A percentile compares a stretch with the other conserved stretches of the same genome.
phyloP scores from a whole-genome alignment of 1,284 basidiomycete genomes.

The Quambalaria eucalypti region DNA sequence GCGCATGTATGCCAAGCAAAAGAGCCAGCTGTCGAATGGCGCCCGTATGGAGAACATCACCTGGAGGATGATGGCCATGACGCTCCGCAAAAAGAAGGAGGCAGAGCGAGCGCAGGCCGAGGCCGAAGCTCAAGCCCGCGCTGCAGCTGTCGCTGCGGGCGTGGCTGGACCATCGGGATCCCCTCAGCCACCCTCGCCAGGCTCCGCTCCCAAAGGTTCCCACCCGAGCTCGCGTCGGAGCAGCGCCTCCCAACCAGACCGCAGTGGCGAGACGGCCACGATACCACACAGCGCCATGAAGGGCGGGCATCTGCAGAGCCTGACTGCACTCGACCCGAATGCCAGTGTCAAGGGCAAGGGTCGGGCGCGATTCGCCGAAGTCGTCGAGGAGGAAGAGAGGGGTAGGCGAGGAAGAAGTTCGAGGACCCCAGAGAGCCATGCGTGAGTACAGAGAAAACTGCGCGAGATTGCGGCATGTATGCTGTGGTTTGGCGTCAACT shows the following conservation, averaged over 20 bases:
- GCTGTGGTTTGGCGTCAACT: no score
- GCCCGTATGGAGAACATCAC: constrained; percentile 95
- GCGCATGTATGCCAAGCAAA: constrained; percentile 88
- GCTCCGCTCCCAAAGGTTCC: background rate
- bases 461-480: no score
- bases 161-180: background rate
- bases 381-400: constrained; percentile 29
- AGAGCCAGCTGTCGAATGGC: constrained; percentile 75
- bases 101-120: constrained; percentile 30
- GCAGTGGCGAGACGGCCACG: constrained; percentile 6
- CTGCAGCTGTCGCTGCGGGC: background rate
- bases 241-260: constrained; percentile 25
- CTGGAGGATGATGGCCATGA: constrained; percentile 96
- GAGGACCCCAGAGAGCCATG: constrained; percentile 32
- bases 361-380: constrained; percentile 51
- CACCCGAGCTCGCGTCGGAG: constrained; percentile 7
- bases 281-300: background rate
- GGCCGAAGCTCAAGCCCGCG: background rate
- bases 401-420: constrained; percentile 30
- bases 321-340: constrained; percentile 19
- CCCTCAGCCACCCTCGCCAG: constrained; percentile 1
- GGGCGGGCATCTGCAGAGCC: constrained; percentile 9
- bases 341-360: constrained; percentile 39
- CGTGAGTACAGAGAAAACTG: constrained; percentile 60
- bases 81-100: constrained; percentile 67